Conservation (phyloP, 1,139 yeast genomes). For the Yamadazyma blattariae region DNA sequence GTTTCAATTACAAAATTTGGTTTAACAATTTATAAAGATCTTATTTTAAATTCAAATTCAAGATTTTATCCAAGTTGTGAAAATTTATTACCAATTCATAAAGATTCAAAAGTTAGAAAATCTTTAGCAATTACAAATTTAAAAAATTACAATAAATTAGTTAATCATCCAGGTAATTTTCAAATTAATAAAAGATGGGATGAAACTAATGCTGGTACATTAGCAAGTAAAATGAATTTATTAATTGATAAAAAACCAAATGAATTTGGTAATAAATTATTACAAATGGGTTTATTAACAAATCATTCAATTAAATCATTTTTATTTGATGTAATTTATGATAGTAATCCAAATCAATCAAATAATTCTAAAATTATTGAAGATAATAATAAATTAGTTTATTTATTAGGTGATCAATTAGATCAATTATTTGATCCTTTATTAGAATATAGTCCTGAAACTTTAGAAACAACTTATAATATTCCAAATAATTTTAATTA, state of each 20-base stretch:
- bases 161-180: conserved; percentile 27
- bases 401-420: conserved; percentile 74
- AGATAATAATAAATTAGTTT: conserved; percentile 77
- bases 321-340: conserved; percentile 73
- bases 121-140: conserved; percentile 75
- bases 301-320: conserved; percentile 53
- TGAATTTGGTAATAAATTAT: conserved; percentile 52
- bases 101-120: conserved; percentile 60
- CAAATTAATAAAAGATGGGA: conserved; percentile 43
- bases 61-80: conserved; percentile 78
- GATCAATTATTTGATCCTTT: conserved; percentile 89
- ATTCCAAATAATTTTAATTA: conserved; percentile 35
- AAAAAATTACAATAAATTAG: conserved; percentile 61
- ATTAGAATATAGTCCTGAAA: conserved; percentile 88
- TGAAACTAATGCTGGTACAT: conserved; percentile 76
- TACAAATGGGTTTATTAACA: conserved; percentile 58
- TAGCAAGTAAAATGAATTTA: conserved; percentile 61
- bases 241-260: conserved; percentile 49
- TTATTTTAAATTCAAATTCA: conserved; percentile 61
- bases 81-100: conserved; percentile 52
- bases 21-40: conserved; percentile 54
- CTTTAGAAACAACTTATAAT: conserved; percentile 63
- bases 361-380: conserved; percentile 25
- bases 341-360: conserved; percentile 26
- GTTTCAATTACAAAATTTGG: conserved; percentile 72